Evolutionary conservation across 139 green algal species (phyloP), one percentile per base, ranked within the genome.

Genomic region (Asterochloris sp.): DNA sequence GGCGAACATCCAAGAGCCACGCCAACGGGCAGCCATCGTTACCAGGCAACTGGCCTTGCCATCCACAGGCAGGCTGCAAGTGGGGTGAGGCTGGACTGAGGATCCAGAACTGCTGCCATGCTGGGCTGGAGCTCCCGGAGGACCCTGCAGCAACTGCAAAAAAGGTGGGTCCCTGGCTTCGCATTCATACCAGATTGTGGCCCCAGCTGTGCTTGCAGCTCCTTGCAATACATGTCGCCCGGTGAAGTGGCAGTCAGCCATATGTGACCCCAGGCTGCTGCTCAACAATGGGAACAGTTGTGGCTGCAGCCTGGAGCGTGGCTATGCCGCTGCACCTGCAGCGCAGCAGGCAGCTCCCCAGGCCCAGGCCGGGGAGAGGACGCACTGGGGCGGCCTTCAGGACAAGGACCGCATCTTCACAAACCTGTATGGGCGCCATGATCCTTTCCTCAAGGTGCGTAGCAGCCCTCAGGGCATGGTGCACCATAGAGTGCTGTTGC

Each of bases 391-490:
- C 0, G 90, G 88, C 14, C 90, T 99, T 12, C 92, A 92, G 68
- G 96, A 99, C 75, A 87, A 98, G 69, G 96, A 99, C 89, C 88
- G 96, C 62, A 99, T 99, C 60, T 99, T 99, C 85, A 97, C 93
- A 28, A 99, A 99, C 88, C 90, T 99, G 29, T 99, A 99, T 83
- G 93, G 96, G 12, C 86, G 89, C 63, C 92, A 97, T 75, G 96
- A 98, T 79, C 89, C 90, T 2, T 97, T 94, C 82, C 90, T 99
- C 64, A 95, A 98, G 92, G 93, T 93, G 62, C 38, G 61, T 24
- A 23, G 2, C 38, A 54, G 38, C 38, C 38, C 38, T 54, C 38
- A 54, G 38, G 6, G 38, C 38, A 54, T 54, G 38, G 38, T 54
- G 38, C 38, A 54, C 38, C 6, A 6, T 54, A 6, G 4, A 54